Percentiles rank a stretch among this genome's conserved stretches.
Conservation (phyloP, 2,329 filamentous ascomycete genomes). For the Sclerotinia sclerotiorum region DNA sequence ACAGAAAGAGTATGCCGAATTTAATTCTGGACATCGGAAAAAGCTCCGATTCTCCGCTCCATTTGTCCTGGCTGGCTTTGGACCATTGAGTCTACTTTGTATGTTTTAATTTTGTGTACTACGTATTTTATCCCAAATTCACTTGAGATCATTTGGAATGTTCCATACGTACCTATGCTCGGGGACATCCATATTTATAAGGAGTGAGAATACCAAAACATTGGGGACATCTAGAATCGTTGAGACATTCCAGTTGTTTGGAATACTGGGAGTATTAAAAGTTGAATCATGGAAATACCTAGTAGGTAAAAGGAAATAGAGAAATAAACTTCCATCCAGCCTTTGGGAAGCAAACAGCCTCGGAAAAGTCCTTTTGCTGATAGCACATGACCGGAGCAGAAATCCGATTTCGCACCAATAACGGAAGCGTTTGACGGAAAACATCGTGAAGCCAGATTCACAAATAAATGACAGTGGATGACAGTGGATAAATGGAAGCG, state of each 20-base stretch:
- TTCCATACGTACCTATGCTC: background rate
- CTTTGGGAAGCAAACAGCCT: background rate
- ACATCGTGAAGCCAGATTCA: background rate
- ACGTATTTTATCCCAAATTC: background rate
- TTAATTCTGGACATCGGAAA: background rate
- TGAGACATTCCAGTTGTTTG: background rate
- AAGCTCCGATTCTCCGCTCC: background rate
- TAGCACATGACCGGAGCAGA: background rate
- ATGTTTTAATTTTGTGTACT: background rate
- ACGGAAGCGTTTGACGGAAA: constrained; percentile 9
- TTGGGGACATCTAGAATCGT: background rate
- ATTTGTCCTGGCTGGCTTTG: background rate
- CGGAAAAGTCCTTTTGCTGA: background rate
- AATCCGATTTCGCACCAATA: background rate
- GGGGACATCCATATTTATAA: background rate
- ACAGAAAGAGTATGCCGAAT: background rate
- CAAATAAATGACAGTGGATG: background rate
- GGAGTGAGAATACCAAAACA: background rate
- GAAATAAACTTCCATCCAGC: background rate
- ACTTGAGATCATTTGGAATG: background rate
- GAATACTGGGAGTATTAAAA: too few species aligned
- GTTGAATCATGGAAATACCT: background rate
- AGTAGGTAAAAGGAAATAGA: too few species aligned
- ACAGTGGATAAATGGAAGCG: constrained; percentile 5
- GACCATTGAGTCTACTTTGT: too few species aligned